phyloP scores from a whole-genome alignment of 345 rosid genomes.

The Moricandia arvensis region DNA sequence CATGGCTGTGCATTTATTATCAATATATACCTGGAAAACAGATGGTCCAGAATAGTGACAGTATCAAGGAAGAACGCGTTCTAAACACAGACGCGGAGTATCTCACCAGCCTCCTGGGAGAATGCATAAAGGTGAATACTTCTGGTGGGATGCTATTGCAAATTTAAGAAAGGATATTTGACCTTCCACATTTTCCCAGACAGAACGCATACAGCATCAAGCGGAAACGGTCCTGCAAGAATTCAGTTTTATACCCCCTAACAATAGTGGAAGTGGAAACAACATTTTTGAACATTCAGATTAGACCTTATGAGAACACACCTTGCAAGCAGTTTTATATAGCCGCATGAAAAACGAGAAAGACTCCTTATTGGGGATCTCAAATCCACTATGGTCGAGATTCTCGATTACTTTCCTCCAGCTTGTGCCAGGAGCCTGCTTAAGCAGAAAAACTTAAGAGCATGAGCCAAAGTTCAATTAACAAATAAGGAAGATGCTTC shows the following conservation, averaged over 20 bases:
- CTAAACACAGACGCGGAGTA: slow-evolving; percentile 3
- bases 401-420: slow-evolving; percentile 77
- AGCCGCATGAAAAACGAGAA: slow-evolving; percentile 77
- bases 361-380: slow-evolving; percentile 75
- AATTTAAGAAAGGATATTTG: slow-evolving; percentile 83
- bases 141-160: slow-evolving; percentile 81
- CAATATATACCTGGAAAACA: slow-evolving; percentile 60
- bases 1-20: slow-evolving; percentile 68
- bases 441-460: slow-evolving; percentile 3
- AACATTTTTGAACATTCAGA: background rate
- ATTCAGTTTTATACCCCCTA: background rate
- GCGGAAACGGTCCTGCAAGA: slow-evolving; percentile 83
- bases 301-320: slow-evolving; percentile 35
- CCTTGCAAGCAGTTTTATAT: slow-evolving; percentile 78
- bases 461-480: background rate
- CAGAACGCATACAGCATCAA: slow-evolving; percentile 67
- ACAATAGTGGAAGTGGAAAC: background rate
- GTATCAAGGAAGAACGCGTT: slow-evolving; percentile 9
- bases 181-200: slow-evolving; percentile 88
- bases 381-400: slow-evolving; percentile 86
- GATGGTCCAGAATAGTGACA: slow-evolving; percentile 18
- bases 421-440: slow-evolving; percentile 85
- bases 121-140: slow-evolving; percentile 82
- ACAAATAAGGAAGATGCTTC: background rate
- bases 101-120: slow-evolving; percentile 80